Base-by-base conservation (phyloP, 805 yeast species). In the Candida montana region DNA sequence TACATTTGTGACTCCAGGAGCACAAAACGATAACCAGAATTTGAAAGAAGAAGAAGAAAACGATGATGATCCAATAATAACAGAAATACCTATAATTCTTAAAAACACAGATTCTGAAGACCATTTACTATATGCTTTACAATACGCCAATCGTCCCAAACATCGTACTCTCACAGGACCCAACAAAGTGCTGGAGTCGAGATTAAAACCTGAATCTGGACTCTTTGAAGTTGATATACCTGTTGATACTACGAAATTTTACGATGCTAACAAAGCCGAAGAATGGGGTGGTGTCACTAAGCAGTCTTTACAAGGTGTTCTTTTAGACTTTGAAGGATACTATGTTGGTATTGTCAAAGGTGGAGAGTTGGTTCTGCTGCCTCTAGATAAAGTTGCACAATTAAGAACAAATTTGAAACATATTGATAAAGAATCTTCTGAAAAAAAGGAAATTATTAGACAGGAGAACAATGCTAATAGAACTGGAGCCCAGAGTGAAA, bases 351-450 rank as follows among this genome's bases (percentile, higher is more conserved):
- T 64, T 35, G 60, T 73, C 31, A 52, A 59, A 30, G 64, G 74
- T 24, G 74, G 72, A 15, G 78, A 72, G 51, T 54, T 88, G 7
- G 77, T 84, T 37, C 59, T 91, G 46, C 62, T 76, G 1, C 85
- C 91, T 1, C 68, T 90, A 2, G 74, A 77, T 28, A 71, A 78
- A 17, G 76, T 84, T 0, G 76, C 83, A 0, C 97, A 91, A 60
- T 60, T 93, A 46, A 73, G 96, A 50, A 93, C 97, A 3, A 74
- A 75, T 52, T 87, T 93, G 64, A 75, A 73, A 49, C 86, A 90
- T 57, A 77, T 89, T 33, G 95, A 89, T 57, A 79, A 72, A 31
- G 64, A 71, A 41, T 56, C 63, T 46, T 76, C 71, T 44, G 66
- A 66, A 42, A 71, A 64, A 41, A 72, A 68, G 42, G 65, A 69